phyloP scores from a whole-genome alignment of 2,329 filamentous ascomycete species.

The Aciculosporium take region DNA sequence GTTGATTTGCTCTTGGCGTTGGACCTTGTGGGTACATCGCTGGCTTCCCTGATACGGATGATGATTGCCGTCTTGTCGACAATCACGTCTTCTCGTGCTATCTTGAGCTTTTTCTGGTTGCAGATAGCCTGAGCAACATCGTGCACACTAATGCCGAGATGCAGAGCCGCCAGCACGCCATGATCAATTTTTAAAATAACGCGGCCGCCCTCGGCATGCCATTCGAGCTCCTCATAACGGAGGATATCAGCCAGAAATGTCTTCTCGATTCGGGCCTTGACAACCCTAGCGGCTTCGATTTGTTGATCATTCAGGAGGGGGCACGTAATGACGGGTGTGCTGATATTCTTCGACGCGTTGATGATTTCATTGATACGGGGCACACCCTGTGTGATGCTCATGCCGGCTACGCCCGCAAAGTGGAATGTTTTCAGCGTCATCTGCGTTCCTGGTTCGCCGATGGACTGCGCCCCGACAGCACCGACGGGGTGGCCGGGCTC shows the following conservation, averaged over 20 bases:
- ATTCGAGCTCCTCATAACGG: conserved; percentile 72
- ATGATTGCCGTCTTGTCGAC: conserved; percentile 51
- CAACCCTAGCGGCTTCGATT: conserved; percentile 70
- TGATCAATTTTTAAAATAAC: conserved; percentile 73
- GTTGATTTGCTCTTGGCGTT: conserved; percentile 31
- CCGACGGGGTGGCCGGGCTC: conserved; percentile 94
- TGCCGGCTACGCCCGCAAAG: conserved; percentile 97
- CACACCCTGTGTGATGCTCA: conserved; percentile 98
- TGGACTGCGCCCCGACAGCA: conserved; percentile 91
- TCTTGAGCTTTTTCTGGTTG: conserved; percentile 70
- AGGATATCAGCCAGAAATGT: conserved; percentile 76
- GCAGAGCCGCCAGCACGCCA: conserved; percentile 62
- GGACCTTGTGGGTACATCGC: conserved; percentile 32
- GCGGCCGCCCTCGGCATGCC: conserved; percentile 62
- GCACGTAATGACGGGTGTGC: conserved; percentile 85
- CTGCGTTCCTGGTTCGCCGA: conserved; percentile 94
- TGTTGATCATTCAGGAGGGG: conserved; percentile 62
- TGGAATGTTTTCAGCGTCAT: conserved; percentile 99
- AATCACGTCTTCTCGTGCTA: conserved; percentile 50
- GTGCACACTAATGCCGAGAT: conserved; percentile 59
- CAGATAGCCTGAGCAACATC: conserved; percentile 69
- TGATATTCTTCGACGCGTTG: conserved; percentile 89
- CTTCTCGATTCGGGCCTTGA: conserved; percentile 90
- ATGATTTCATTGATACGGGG: conserved; percentile 99
- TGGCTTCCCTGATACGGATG: conserved; percentile 51